Base-by-base conservation (phyloP, 225 moss, liverwort and hornwort genomes). In the Polytrichum formosum region DNA sequence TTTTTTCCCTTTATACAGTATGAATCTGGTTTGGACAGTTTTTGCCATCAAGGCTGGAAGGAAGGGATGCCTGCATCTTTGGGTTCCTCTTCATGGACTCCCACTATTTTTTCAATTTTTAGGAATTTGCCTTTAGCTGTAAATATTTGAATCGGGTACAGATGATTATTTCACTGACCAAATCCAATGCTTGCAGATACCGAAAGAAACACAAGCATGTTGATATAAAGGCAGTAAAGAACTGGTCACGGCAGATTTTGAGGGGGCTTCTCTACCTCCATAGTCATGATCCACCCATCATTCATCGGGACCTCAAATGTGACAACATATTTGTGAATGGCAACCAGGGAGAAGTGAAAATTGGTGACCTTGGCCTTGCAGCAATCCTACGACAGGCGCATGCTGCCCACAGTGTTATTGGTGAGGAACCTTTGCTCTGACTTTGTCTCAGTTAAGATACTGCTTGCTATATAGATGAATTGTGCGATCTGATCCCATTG, bases 311-410 rank as follows among this genome's bases (percentile, higher is more conserved):
- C 73, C 80, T 98, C 77, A 98, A 98, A 78, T 98, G 97, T 67
- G 97, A 98, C 67, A 98, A 98, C 68, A 92, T 98, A 67, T 98
- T 98, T 82, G 90, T 98, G 64, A 98, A 98, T 61, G 97, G 97
- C 4, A 94, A 94, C 73, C 94, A 92, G 75, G 97, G 97, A 66
- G 97, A 98, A 76, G 97, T 98, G 69, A 98, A 98, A 82, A 98
- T 98, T 67, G 97, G 97, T 10, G 94, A 98, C 82, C 88, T 98
- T 28, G 97, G 97, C 13, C 90, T 98, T 67, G 97, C 97, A 28
- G 97, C 94, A 25, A 98, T 98, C 70, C 83, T 98, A 67, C 91
- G 94, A 22, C 94, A 94, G 73, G 97, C 94, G 67, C 94, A 94
- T 74, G 92, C 94, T 23, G 94, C 94, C 63, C 97, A 98, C 81